Base-by-base conservation (phyloP, 371 early-diverging fungal species). In the Actinomortierella ambigua region DNA sequence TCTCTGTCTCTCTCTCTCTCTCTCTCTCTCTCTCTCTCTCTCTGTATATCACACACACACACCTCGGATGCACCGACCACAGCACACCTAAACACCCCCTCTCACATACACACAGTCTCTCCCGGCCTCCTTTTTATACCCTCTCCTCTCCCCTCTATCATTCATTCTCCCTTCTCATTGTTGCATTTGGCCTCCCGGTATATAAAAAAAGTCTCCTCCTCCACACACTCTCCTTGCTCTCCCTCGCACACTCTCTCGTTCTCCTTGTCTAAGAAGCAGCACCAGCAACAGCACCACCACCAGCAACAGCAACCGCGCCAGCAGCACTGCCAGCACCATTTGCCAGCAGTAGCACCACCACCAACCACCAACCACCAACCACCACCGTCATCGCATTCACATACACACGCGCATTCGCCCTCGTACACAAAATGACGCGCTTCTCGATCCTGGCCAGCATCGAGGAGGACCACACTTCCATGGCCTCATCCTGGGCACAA, bases 401-500 rank as follows among this genome's bases (percentile, higher is more conserved):
- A 34, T 11, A 34, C 4, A 34, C n/a, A n/a, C n/a, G n/a, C n/a
- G n/a, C n/a, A 11, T 11, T 49, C 49, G 24, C 49, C 11, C 49
- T 49, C 49, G 4, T 27, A 4, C 11, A 23, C 49, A 23, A 4
- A 4, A 49, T 49, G 34, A 34, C 34, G 11, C 34, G 34, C 34
- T 34, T 34, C 34, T 34, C 34, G 34, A 34, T 34, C 34, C 11
- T 34, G 34, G 7, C 4, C 34, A 34, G 34, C 34, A 34, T 34
- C 34, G 34, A 34, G 34, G 34, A 34, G 34, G 34, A 34, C 34
- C 34, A 20, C 47, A 40, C 15, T 55, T 57, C 41, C 50, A 58
- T 15, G 70, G 42, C 41, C 67, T 67, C 8, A 48, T 73, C 34
- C 55, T 67, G 75, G 75, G 67, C 66, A 50, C 50, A 63, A 53